phyloP scores from a whole-genome alignment of 2,329 filamentous ascomycete genomes.

The Neofusicoccum laricinum region DNA sequence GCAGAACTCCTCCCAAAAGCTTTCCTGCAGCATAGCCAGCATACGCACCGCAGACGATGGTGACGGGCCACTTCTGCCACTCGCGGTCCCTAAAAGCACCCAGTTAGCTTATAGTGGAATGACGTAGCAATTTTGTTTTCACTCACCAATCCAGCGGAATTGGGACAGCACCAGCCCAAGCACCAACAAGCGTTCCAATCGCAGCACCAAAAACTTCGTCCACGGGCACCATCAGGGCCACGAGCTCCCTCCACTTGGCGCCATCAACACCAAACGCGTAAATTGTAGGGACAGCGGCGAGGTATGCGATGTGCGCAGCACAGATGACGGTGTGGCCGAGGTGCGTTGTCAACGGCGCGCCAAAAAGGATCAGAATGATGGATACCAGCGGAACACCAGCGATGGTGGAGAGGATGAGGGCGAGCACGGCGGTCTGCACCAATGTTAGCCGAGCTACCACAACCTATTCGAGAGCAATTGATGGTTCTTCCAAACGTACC shows the following conservation, averaged over 20 bases:
- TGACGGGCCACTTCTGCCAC: slow-evolving; percentile 98
- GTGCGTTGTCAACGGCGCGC: slow-evolving; percentile 84
- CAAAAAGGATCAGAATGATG: slow-evolving; percentile 76
- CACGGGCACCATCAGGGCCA: slow-evolving; percentile 67
- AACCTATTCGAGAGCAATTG: background rate
- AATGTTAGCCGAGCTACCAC: background rate
- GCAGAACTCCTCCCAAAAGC: slow-evolving; percentile 51
- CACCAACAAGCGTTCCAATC: slow-evolving; percentile 74
- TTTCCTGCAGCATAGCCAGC: slow-evolving; percentile 72
- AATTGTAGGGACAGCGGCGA: slow-evolving; percentile 75
- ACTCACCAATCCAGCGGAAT: slow-evolving; percentile 88
- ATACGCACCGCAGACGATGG: slow-evolving; percentile 80
- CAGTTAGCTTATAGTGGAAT: background rate
- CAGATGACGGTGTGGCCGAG: slow-evolving; percentile 73
- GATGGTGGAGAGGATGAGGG: slow-evolving; percentile 58
- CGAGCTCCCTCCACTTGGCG: slow-evolving; percentile 65
- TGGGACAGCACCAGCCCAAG: slow-evolving; percentile 90
- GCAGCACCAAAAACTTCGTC: slow-evolving; percentile 83
- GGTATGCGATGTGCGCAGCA: slow-evolving; percentile 75
- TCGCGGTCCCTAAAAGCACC: slow-evolving; percentile 70
- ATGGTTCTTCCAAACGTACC: slow-evolving; percentile 31
- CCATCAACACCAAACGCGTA: slow-evolving; percentile 80
- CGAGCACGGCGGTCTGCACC: slow-evolving; percentile 65
- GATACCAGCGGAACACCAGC: slow-evolving; percentile 57
- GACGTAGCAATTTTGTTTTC: background rate